A percentile compares a stretch with the other conserved stretches of the same genome.
Conservation (phyloP, 1,284 basidiomycete genomes). For the Clitocybe nebularis region DNA sequence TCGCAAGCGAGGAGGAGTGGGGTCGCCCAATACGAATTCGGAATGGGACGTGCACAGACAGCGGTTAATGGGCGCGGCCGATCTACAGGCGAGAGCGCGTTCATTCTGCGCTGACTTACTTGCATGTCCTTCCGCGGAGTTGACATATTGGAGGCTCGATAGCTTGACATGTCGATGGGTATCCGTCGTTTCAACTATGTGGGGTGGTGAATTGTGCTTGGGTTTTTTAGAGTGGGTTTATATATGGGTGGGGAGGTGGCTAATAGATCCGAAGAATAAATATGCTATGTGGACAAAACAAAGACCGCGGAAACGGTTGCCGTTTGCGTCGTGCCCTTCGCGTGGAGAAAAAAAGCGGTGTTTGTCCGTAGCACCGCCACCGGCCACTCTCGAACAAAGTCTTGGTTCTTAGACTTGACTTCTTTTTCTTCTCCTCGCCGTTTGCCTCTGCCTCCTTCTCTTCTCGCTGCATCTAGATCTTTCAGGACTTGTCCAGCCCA, state of each 20-base stretch:
- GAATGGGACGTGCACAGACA: conserved; percentile 52
- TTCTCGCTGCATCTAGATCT: too few species aligned
- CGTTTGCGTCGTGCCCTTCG: too few species aligned
- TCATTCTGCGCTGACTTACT: conserved; percentile 13
- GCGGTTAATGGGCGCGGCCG: conserved; percentile 23
- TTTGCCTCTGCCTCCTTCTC: too few species aligned
- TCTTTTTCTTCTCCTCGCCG: too few species aligned
- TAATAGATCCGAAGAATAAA: background rate
- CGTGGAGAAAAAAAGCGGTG: too few species aligned
- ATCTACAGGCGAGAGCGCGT: conserved; percentile 17
- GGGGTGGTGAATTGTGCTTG: background rate
- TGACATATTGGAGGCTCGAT: conserved; percentile 1
- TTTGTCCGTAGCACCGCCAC: too few species aligned
- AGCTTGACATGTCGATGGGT: background rate
- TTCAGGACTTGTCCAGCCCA: too few species aligned
- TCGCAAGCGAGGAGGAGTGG: conserved; percentile 69
- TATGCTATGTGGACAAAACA: too few species aligned
- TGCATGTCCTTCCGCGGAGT: conserved; percentile 14
- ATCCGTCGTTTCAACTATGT: background rate
- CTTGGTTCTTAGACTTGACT: too few species aligned
- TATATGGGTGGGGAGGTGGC: background rate
- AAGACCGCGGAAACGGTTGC: too few species aligned
- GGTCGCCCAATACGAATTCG: conserved; percentile 80
- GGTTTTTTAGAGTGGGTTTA: background rate
- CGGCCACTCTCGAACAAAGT: too few species aligned